A percentile compares a stretch with the other conserved stretches of the same genome.
Conservation (phyloP, 176 grass and related monocot genomes). For the Phoenix dactylifera region DNA sequence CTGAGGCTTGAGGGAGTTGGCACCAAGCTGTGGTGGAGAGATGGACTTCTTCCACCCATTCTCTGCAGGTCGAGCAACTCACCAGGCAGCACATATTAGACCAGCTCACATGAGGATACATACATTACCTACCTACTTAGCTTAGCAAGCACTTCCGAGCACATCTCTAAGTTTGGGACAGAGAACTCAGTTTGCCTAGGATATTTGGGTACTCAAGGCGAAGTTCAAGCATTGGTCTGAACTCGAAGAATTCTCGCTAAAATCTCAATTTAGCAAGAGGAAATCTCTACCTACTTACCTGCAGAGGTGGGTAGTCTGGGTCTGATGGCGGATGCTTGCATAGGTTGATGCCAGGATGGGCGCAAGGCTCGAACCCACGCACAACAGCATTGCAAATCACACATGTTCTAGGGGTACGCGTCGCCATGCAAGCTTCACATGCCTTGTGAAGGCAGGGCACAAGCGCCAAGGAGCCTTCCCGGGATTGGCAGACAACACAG, state of each 20-base stretch:
- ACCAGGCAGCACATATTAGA: neutral
- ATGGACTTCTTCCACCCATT: neutral
- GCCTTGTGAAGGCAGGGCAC: slow-evolving; percentile 49
- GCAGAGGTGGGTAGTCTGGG: slow-evolving; percentile 12
- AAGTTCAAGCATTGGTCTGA: too few relatives aligned
- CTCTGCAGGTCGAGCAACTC: neutral
- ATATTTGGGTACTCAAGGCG: too few relatives aligned
- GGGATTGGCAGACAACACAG: slow-evolving; percentile 47
- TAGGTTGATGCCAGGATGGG: neutral
- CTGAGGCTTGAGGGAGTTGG: neutral
- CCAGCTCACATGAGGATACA: too few relatives aligned
- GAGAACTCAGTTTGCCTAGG: too few relatives aligned
- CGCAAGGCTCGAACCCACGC: slow-evolving; percentile 36
- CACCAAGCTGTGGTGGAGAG: neutral
- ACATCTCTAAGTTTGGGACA: too few relatives aligned
- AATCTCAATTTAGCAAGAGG: neutral
- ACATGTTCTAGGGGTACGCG: slow-evolving; percentile 36
- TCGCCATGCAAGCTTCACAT: slow-evolving; percentile 49
- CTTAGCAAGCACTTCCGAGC: too few relatives aligned
- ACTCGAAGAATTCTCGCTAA: neutral
- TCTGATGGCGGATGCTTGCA: slow-evolving; percentile 8
- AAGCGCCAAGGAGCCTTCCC: slow-evolving; percentile 32
- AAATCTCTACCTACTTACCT: slow-evolving; percentile 14
- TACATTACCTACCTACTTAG: too few relatives aligned
- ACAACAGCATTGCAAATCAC: slow-evolving; percentile 39